A percentile compares a stretch with the other conserved stretches of the same genome.
These are phyloP conservation scores for Aschersonia sp. DNA, from an alignment of 2,329 filamentous ascomycete species.

Conservation along the genomic window DNA sequence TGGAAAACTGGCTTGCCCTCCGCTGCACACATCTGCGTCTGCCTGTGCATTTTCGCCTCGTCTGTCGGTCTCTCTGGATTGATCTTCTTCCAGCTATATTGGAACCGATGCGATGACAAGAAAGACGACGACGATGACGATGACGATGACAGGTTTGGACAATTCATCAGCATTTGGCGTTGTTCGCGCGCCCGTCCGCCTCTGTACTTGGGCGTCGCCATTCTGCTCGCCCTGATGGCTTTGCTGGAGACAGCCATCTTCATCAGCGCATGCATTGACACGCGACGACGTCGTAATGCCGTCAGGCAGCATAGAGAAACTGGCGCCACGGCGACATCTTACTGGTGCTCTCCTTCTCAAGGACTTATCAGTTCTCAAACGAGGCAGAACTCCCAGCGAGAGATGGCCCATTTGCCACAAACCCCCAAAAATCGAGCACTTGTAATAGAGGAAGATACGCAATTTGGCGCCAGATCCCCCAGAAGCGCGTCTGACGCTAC, in stretches of 20 bases:
- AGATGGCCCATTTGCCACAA: background rate
- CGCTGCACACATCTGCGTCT: constrained; percentile 26
- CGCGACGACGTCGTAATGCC: constrained; percentile 8
- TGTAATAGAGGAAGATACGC: background rate
- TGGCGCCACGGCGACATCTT: background rate
- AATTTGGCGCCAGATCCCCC: background rate
- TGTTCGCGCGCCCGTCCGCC: background rate
- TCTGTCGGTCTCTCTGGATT: constrained; percentile 9
- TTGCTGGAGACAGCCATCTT: constrained; percentile 24
- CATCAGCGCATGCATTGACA: constrained; percentile 23
- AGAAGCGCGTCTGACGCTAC: background rate
- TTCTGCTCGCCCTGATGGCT: constrained; percentile 12
- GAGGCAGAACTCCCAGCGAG: background rate
- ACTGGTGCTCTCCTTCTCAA: background rate
- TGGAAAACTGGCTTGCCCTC: constrained; percentile 23
- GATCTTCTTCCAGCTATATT: constrained; percentile 3
- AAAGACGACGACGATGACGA: background rate
- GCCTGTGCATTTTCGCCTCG: constrained; percentile 25
- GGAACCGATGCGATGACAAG: constrained; percentile 1
- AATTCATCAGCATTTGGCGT: background rate
- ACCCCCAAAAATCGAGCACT: background rate
- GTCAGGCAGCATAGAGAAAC: constrained; percentile 4
- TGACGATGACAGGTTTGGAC: background rate
- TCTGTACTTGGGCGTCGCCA: constrained; percentile 8
- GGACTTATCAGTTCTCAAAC: background rate